Base-by-base conservation (phyloP, 352 stramenopile genomes). In the Globisporangium emineosum region DNA sequence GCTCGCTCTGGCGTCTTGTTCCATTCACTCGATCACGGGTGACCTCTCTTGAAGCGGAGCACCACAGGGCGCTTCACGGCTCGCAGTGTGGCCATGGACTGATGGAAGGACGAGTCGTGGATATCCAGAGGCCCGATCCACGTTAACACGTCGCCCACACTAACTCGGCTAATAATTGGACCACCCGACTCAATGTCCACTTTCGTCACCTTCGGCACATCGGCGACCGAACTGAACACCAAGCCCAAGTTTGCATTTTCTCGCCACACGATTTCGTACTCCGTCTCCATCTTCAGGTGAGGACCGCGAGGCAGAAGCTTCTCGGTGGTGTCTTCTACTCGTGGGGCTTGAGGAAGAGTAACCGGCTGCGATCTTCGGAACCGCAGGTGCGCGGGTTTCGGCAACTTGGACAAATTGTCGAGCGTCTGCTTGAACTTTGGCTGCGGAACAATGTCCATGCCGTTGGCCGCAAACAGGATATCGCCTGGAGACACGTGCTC, bases 241-340 rank as follows among this genome's bases (percentile, higher is more conserved):
- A 96, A 72, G 1, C 87, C 87, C 35, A 96, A 72, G 47, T 93
- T 93, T 49, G 82, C 79, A 67, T 87, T 92, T 50, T 96, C 87
- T 23, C 83, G 73, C 87, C 87, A 96, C 45, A 94, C 81, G 19
- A 94, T 74, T 54, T 93, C 87, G 65, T 91, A 96, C 66, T 94
- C 85, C 25, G 75, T 68, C 32, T 91, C 81, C 23, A 5, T n/a
- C 21, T 83, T 86, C 40, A 93, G 62, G 4, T 69, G 25, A n/a
- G 79, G 81, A 8, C 80, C 82, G 27, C 82, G 81, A 8, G 77
- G 78, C 29, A 91, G 60, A 13, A 65, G 49, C 33, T 79, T 70
- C 57, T 91, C 79, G 8, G 61, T 68, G 35, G 37, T 13, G 1
- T 90, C 78, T 1, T 90, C 78, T 0, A 52, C 62, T 3, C 75